Evolutionary conservation across 208 protist species (phyloP), one percentile per base, ranked within the genome.

Genomic region (Sergeia podlipaevii): DNA sequence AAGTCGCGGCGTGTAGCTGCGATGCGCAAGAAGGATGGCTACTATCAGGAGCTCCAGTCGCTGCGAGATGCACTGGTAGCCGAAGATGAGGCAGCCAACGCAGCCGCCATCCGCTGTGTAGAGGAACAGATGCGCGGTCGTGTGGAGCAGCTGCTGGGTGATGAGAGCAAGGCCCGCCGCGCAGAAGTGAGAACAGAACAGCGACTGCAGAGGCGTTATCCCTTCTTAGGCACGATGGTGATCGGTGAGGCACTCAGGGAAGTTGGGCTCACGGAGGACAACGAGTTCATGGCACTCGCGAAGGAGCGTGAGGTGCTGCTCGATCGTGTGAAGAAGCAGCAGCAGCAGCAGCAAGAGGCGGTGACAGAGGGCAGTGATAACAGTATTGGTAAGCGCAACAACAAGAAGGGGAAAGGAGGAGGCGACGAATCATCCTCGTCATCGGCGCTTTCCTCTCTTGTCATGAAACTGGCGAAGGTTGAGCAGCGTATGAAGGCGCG

Each of bases 41-140:
- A 80, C 53, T 85, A 74, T 56, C 61, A 74, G 39, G 72, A 80
- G 70, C 70, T 82, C 45, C n/a, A 15, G 39, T 56, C 66, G 34
- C 52, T 73, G 30, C 62, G 61, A 46, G 56, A 61, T 39, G 32
- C 58, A 24, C 55, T 81, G 24, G 45, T 68, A 28, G 55, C 36
- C 15, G 64, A 77, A 60, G 63, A 66, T 28, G 60, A 60, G 29
- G 48, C 45, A n/a, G 58, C 33, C 42, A 67, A 79, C 55, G 63
- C 50, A 27, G 42, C 54, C 10, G 27, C 49, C 20, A 74, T 75
- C 49, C 65, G 54, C 50, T 78, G 71, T 43, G 60, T 78, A 51
- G 54, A 74, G 55, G 54, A 73, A 56, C 73, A 74, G 59, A 78
- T 78, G 70, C 42, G 50, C 20, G 61, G 64, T 28, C 62, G 73